These are phyloP conservation scores for Apiospora marii DNA, from an alignment of 2,329 filamentous ascomycete genomes.

Conservation along the genomic window DNA sequence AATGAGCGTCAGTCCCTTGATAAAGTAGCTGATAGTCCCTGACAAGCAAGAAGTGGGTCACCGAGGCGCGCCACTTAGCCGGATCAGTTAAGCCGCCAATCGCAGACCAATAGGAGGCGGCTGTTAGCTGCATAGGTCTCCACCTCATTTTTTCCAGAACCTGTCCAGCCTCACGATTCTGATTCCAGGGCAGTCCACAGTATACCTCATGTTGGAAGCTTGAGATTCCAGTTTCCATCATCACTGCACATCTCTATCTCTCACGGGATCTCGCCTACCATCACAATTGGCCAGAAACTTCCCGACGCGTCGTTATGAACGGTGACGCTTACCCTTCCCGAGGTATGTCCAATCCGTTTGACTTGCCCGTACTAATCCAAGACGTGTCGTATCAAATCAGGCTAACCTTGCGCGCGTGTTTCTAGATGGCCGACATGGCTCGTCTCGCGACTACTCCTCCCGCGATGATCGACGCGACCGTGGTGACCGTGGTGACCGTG, in stretches of 20 bases:
- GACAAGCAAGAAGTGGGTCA: not conserved
- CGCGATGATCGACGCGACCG: conserved; percentile 50
- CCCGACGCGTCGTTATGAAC: conserved; percentile 69
- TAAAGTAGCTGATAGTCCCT: not conserved
- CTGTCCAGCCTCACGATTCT: conserved; percentile 20
- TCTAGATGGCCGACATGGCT: conserved; percentile 59
- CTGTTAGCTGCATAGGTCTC: not conserved
- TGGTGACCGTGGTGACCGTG: conserved; percentile 51
- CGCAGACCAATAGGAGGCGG: not conserved
- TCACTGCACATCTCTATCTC: conserved; percentile 14
- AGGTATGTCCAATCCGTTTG: conserved; percentile 60
- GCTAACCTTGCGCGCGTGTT: conserved; percentile 27
- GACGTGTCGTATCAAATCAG: conserved; percentile 33
- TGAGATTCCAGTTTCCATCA: conserved; percentile 30
- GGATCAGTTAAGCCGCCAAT: not conserved
- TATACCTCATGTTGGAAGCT: not conserved
- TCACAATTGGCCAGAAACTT: conserved; percentile 25
- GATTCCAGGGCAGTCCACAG: conserved; percentile 10
- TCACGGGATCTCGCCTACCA: conserved; percentile 23
- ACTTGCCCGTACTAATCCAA: conserved; percentile 26
- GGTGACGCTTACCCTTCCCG: conserved; percentile 82
- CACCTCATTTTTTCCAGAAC: conserved; percentile 22
- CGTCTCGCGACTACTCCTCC: conserved; percentile 63
- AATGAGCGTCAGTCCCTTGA: conserved; percentile 22
- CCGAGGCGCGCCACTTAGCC: not conserved